Evolutionary conservation across 225 moss, liverwort and hornwort species (phyloP).

Genomic region (Bryoerythrophyllum caledonicum): DNA sequence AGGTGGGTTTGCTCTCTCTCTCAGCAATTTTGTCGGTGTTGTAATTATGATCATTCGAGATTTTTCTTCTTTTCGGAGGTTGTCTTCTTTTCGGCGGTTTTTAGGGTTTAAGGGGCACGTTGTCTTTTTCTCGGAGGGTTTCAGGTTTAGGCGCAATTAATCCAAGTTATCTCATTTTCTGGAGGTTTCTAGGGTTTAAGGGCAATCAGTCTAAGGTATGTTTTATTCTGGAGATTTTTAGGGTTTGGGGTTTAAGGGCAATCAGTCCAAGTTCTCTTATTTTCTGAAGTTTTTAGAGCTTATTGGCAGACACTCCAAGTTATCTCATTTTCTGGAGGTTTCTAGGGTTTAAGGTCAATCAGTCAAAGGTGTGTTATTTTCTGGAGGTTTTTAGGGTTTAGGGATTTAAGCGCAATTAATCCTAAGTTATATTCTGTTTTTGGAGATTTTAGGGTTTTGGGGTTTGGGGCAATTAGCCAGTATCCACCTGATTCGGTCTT

Average conservation of each 20-base stretch:
- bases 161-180: background rate
- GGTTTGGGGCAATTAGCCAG: too few relatives aligned
- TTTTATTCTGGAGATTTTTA: background rate
- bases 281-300: too few relatives aligned
- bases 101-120: background rate
- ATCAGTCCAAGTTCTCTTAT: background rate
- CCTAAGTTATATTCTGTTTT: too few relatives aligned
- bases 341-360: too few relatives aligned
- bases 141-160: background rate
- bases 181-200: background rate
- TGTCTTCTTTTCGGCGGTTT: background rate
- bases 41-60: too few relatives aligned
- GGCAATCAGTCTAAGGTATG: background rate
- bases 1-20: conserved; percentile 36
- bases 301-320: too few relatives aligned
- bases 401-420: too few relatives aligned
- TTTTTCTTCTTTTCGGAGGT: too few relatives aligned
- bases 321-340: too few relatives aligned
- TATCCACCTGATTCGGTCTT: background rate
- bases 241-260: conserved; percentile 4
- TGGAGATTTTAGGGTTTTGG: too few relatives aligned
- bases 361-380: too few relatives aligned
- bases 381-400: background rate
- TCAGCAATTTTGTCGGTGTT: too few relatives aligned
- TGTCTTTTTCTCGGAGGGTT: background rate